These are phyloP conservation scores for Podospora pseudoanserina DNA, from an alignment of 495 filamentous ascomycete species.

Conservation along the genomic window DNA sequence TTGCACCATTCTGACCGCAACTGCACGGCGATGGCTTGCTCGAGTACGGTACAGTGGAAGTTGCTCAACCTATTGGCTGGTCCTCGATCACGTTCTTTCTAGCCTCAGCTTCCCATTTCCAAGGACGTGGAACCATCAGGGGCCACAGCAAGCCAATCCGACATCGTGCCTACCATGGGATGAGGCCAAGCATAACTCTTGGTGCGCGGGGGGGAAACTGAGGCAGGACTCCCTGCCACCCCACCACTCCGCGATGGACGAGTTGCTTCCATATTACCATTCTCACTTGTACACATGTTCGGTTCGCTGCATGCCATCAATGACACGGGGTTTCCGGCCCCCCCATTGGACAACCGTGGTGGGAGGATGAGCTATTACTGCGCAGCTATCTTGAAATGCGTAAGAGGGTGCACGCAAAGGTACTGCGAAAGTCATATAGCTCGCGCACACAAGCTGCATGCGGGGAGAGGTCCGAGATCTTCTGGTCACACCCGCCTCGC, in stretches of 20 bases:
- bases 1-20: constrained; percentile 11
- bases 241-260: background rate
- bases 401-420: background rate
- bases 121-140: background rate
- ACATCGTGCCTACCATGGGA: background rate
- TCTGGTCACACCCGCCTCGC: background rate
- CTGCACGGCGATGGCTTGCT: background rate
- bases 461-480: background rate
- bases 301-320: background rate
- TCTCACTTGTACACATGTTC: background rate
- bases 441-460: background rate
- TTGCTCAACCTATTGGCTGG: constrained; percentile 11
- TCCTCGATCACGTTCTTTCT: background rate
- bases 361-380: background rate
- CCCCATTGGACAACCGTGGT: background rate
- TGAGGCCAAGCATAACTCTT: background rate
- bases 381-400: background rate
- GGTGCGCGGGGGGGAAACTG: background rate
- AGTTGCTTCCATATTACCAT: background rate
- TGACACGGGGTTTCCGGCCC: background rate
- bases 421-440: too few relatives aligned
- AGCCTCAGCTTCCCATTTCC: background rate
- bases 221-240: background rate
- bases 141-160: background rate
- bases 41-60: constrained; percentile 8